These are phyloP conservation scores for Monarda citriodora DNA, from an alignment of 305 asterid genomes.

Conservation along the genomic window DNA sequence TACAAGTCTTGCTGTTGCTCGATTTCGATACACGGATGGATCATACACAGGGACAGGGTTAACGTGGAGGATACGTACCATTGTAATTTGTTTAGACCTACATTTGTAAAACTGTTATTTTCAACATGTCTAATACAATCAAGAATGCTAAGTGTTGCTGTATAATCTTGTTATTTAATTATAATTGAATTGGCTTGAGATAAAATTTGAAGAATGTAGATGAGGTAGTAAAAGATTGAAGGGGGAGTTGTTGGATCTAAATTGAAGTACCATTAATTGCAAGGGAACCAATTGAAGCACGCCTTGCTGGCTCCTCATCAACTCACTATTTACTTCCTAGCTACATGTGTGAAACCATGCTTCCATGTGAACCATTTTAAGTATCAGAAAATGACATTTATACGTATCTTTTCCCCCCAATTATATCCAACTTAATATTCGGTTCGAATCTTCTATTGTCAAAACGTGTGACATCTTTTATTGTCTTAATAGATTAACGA, in stretches of 20 bases:
- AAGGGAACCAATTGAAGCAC: background rate
- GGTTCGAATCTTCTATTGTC: no score
- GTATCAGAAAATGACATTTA: no score
- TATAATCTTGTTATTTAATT: no score
- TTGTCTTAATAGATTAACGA: no score
- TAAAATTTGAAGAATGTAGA: background rate
- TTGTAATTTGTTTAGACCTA: no score
- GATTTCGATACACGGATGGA: background rate
- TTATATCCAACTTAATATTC: no score
- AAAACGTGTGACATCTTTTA: no score
- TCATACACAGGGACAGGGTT: background rate
- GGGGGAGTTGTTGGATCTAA: conserved; percentile 8
- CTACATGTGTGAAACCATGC: background rate
- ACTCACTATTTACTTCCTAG: background rate
- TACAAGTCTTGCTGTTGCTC: no score
- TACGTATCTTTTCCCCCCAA: no score
- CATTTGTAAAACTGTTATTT: conserved; percentile 14
- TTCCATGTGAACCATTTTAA: background rate
- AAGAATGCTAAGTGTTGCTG: background rate
- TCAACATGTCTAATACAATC: conserved; percentile 7
- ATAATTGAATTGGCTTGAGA: no score
- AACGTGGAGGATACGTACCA: conserved; percentile 1
- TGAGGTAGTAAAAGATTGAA: no score
- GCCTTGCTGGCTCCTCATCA: conserved; percentile 7
- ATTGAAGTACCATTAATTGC: background rate